A percentile compares a stretch with the other conserved stretches of the same genome.
phyloP scores from a whole-genome alignment of 768 basidiomycete species.

The Termitomyces eurrhizus region DNA sequence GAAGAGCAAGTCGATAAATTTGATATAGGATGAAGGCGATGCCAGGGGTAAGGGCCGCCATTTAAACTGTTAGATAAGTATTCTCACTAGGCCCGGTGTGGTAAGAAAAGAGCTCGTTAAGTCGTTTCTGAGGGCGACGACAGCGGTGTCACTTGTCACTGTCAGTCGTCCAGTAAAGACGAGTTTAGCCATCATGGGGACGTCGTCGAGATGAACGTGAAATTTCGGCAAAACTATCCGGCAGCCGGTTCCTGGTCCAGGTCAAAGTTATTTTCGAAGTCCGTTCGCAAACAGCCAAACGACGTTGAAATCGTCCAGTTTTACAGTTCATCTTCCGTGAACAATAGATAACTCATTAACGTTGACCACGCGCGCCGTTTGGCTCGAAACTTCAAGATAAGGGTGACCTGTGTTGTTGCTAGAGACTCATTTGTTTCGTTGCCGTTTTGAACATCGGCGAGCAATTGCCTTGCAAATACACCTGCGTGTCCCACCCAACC shows the following conservation, averaged over 20 bases:
- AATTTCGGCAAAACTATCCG: background rate
- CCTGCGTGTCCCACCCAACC: no score
- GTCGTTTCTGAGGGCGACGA: background rate
- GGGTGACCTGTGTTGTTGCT: no score
- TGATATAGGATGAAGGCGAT: constrained; percentile 27
- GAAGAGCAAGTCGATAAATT: constrained; percentile 15
- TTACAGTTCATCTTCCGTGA: no score
- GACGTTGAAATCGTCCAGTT: no score
- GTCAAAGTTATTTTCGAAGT: background rate
- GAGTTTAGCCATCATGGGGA: background rate
- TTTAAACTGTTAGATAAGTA: background rate
- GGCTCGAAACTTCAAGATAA: no score
- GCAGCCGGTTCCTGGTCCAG: background rate
- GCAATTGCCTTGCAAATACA: no score
- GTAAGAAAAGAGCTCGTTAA: background rate
- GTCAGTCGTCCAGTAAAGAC: background rate
- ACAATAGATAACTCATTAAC: no score
- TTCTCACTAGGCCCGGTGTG: background rate
- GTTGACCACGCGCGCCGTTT: no score
- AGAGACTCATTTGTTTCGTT: no score
- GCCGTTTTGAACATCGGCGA: no score
- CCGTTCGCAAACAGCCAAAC: no score
- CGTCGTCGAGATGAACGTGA: background rate
- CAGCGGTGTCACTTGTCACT: background rate
- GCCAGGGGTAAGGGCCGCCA: constrained; percentile 27